These are phyloP conservation scores for Passiflora organensis DNA, from an alignment of 345 rosid genomes.

Conservation along the genomic window DNA sequence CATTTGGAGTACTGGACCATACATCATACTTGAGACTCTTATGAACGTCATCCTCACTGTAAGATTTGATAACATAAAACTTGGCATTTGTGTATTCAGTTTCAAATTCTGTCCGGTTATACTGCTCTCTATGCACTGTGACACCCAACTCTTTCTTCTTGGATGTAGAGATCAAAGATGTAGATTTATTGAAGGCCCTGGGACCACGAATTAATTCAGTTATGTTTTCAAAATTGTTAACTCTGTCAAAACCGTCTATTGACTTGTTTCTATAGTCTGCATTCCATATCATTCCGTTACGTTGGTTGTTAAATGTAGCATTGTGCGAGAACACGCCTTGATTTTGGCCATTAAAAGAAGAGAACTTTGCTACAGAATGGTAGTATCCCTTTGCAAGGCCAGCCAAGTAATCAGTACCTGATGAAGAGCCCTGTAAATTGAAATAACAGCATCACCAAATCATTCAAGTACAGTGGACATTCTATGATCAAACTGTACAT, in stretches of 20 bases:
- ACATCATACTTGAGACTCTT: slow-evolving; percentile 69
- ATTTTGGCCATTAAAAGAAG: slow-evolving; percentile 32
- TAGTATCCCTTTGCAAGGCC: slow-evolving; percentile 42
- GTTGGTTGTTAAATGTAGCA: slow-evolving; percentile 31
- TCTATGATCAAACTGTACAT: not conserved
- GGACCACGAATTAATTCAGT: slow-evolving; percentile 68
- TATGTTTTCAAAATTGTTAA: slow-evolving; percentile 35
- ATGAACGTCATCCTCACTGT: slow-evolving; percentile 75
- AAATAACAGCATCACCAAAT: slow-evolving; percentile 10
- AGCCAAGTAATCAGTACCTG: slow-evolving; percentile 30
- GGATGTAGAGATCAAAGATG: slow-evolving; percentile 33
- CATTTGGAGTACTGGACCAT: slow-evolving; percentile 70
- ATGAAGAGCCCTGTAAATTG: slow-evolving; percentile 29
- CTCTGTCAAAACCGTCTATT: slow-evolving; percentile 29
- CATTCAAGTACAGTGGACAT: not conserved
- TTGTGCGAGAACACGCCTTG: slow-evolving; percentile 28
- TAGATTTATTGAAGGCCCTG: slow-evolving; percentile 36
- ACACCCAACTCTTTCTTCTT: slow-evolving; percentile 35
- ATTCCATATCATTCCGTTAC: slow-evolving; percentile 39
- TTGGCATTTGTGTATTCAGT: slow-evolving; percentile 46
- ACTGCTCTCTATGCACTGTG: slow-evolving; percentile 35
- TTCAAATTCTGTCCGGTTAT: slow-evolving; percentile 53
- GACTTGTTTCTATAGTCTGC: slow-evolving; percentile 34
- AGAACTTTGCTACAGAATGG: slow-evolving; percentile 29
- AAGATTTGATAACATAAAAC: slow-evolving; percentile 70